phyloP scores from a whole-genome alignment of 202 grass and related monocot species.

The Eragrostis tef region DNA sequence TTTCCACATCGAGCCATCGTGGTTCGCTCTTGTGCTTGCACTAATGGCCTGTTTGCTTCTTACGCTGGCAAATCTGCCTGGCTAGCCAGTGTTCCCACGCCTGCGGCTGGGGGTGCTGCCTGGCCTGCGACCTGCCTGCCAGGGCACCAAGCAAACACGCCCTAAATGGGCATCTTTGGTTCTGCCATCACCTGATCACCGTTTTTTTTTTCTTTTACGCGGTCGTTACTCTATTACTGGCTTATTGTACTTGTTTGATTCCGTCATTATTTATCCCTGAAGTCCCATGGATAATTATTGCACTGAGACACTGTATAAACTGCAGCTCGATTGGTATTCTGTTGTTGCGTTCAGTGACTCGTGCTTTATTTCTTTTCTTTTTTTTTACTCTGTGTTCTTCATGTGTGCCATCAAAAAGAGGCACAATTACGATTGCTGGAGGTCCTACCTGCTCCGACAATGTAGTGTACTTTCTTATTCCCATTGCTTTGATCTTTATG shows the following conservation, averaged over 20 bases:
- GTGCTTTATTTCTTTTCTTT: not conserved
- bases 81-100: too few species aligned
- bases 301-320: not conserved
- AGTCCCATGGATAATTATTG: not conserved
- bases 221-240: not conserved
- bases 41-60: not conserved
- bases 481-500: not conserved
- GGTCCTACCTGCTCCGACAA: not conserved
- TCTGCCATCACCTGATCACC: not conserved
- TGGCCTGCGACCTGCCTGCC: not conserved
- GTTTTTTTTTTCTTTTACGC: not conserved
- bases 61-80: not conserved
- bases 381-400: not conserved
- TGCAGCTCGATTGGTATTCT: not conserved
- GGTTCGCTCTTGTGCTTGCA: not conserved
- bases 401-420: not conserved
- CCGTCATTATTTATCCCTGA: not conserved
- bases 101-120: not conserved
- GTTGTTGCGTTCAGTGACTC: not conserved
- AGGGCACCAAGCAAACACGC: not conserved
- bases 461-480: not conserved
- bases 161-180: not conserved
- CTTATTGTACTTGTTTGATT: slow-evolving; percentile 5
- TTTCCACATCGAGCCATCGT: not conserved
- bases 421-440: not conserved